Conservation (phyloP, 768 basidiomycete species). For the Lactarius psammicola region DNA sequence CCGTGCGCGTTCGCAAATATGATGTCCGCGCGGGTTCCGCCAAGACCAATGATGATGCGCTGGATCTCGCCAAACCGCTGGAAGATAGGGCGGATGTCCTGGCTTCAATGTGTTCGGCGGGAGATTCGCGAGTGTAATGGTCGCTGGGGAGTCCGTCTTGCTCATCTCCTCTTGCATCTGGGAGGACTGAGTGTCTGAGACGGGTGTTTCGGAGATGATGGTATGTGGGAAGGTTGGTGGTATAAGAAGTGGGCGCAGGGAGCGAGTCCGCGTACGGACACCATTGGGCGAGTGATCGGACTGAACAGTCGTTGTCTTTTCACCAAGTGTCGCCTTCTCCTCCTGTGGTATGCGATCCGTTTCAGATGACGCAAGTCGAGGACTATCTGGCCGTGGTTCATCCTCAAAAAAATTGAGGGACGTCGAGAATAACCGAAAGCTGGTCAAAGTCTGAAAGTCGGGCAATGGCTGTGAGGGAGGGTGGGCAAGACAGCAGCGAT, state of each 20-base stretch:
- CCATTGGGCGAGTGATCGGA: background rate
- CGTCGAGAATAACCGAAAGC: background rate
- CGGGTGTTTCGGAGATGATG: background rate
- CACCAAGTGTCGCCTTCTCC: background rate
- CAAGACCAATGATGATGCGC: background rate
- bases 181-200: background rate
- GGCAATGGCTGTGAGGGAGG: background rate
- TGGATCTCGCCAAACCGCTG: conserved; percentile 11
- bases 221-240: conserved; percentile 1
- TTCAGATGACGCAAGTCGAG: background rate
- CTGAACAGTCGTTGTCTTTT: background rate
- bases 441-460: background rate
- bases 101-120: conserved; percentile 1
- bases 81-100: conserved; percentile 14
- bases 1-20: background rate
- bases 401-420: background rate
- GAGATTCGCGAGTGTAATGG: background rate
- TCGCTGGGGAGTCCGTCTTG: background rate
- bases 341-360: background rate
- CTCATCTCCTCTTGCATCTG: background rate
- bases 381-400: background rate
- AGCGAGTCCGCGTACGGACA: background rate
- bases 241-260: conserved; percentile 12
- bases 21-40: conserved; percentile 9
- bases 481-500: background rate